Conservation (phyloP, 2,329 filamentous ascomycete species). For the Lasiodiplodia sp. region DNA sequence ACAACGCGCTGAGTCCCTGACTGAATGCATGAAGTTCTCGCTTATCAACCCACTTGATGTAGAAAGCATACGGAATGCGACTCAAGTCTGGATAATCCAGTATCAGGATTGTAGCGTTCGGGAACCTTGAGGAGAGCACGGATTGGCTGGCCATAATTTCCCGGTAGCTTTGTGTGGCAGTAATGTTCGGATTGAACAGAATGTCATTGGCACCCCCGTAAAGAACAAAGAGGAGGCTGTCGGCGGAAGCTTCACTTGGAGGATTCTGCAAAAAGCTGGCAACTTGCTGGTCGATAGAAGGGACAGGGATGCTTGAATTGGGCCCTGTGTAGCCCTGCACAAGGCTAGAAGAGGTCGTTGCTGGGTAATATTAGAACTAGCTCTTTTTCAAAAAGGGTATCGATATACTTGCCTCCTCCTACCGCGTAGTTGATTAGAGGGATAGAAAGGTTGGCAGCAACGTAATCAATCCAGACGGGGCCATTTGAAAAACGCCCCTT, state of each 20-base stretch:
- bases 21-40: not conserved
- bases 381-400: not conserved
- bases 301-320: not conserved
- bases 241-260: not conserved
- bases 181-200: slow-evolving; percentile 4
- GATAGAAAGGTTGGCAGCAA: not conserved
- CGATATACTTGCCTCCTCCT: not conserved
- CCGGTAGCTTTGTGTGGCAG: not conserved
- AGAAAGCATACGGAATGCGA: not conserved
- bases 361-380: not conserved
- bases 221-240: not conserved
- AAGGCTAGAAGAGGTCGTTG: not conserved
- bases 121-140: not conserved
- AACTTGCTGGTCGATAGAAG: slow-evolving; percentile 3
- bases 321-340: slow-evolving; percentile 12
- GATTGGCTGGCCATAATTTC: slow-evolving; percentile 8
- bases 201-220: slow-evolving; percentile 10
- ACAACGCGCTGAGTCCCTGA: not conserved
- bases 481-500: slow-evolving; percentile 1
- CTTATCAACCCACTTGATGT: not conserved
- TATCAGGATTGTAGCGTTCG: not conserved
- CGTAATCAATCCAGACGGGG: slow-evolving; percentile 9
- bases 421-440: not conserved
- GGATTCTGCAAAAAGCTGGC: not conserved
- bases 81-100: slow-evolving; percentile 2